These are phyloP conservation scores for Gentiana straminea DNA, from an alignment of 257 asterid species.

Conservation along the genomic window DNA sequence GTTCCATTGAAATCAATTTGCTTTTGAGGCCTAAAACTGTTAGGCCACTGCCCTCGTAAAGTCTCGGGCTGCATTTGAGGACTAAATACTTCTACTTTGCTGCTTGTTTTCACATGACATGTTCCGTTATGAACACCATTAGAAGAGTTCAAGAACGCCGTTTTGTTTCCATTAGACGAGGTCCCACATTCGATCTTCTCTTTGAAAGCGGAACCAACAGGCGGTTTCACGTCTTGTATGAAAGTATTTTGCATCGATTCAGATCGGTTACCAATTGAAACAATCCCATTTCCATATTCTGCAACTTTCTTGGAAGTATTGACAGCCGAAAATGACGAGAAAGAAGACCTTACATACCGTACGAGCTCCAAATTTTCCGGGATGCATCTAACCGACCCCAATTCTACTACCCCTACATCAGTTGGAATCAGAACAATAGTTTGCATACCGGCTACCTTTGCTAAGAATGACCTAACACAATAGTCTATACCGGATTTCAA, in stretches of 20 bases:
- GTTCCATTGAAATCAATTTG: constrained; percentile 58
- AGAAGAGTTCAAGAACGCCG: constrained; percentile 17
- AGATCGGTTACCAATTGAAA: too few species aligned
- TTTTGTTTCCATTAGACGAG: constrained; percentile 24
- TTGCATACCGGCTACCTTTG: constrained; percentile 78
- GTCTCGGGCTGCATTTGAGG: constrained; percentile 30
- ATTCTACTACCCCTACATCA: constrained; percentile 79
- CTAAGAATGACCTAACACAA: constrained; percentile 74
- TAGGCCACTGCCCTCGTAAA: constrained; percentile 7
- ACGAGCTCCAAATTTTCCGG: constrained; percentile 56
- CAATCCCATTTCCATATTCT: not conserved
- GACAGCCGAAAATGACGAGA: constrained; percentile 40
- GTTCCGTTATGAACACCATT: constrained; percentile 36
- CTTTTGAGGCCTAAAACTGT: constrained; percentile 36
- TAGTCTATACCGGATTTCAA: constrained; percentile 38
- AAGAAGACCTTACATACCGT: constrained; percentile 41
- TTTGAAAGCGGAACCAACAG: too few species aligned
- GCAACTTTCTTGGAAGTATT: constrained; percentile 35
- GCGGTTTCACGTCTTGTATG: too few species aligned
- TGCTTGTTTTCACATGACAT: constrained; percentile 30
- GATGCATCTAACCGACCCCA: constrained; percentile 71
- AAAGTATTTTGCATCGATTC: too few species aligned
- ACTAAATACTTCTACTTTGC: constrained; percentile 26
- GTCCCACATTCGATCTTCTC: too few species aligned
- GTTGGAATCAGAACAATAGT: constrained; percentile 84